Base-by-base conservation (phyloP, 2,329 filamentous ascomycete species). In the Magnaporthales sp. region DNA sequence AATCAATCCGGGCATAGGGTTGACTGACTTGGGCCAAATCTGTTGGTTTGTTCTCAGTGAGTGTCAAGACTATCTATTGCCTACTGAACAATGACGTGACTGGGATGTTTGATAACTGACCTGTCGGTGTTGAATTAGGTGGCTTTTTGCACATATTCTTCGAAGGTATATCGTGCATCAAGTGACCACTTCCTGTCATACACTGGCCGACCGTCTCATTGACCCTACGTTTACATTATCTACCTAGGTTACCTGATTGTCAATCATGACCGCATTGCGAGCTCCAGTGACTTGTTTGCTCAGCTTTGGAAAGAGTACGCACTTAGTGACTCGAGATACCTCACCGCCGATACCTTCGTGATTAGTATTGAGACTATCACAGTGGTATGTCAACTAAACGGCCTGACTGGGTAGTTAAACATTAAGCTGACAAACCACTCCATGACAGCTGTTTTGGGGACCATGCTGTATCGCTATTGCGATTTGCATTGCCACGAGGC, bases 261-360 rank as follows among this genome's bases (percentile, higher is more conserved):
- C 69, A 87, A 93, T 74, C 89, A 91, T 75, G 77, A 80, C 26
- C 80, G 79, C 27, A 83, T 97, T 75, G 86, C 88, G 0, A 80
- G 84, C 11, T 86, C 86, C 68, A 89, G 92, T 74, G 87, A 89
- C 66, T 78, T 95, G 8, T 89, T 93, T 67, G 91, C 89, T 2
- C 92, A 97, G 79, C 81, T 96, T 61, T 97, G 93, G 93, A 97
- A 97, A 75, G 93, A 97, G 77, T 97, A 97, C 75, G 84, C 91
- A 3, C 83, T 93, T 38, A 93, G 91, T 2, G 93, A 97, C 78
- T 96, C 92, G 66, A 85, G 93, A 60, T 97, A 97, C 74, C 80
- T 97, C 71, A 93, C 89, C 2, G 87, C 88, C 22, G 91, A 95
- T 74, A 84, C 89, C 1, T 93, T 96, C 72, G 92, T 95, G 71